Base-by-base conservation (phyloP, 2,329 filamentous ascomycete species). In the Aurifilum marmelostoma region DNA sequence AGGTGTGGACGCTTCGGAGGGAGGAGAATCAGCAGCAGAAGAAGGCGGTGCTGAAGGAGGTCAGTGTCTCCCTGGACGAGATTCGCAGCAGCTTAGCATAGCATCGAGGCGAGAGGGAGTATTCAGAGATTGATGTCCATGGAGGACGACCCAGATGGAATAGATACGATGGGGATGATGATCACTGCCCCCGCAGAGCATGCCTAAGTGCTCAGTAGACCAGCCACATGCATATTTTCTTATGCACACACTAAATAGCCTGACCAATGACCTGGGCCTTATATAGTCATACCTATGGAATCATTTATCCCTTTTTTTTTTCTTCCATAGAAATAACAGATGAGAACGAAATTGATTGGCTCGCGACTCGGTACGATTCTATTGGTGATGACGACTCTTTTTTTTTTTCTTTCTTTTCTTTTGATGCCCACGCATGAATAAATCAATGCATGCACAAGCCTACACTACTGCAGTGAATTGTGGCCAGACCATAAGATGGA, bases 1-100 rank as follows among this genome's bases (percentile, higher is more conserved):
- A 88, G 69, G 81, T 96, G 1, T 90, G 86, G 85, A 87, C 84
- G 5, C 77, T 88, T 34, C 77, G 80, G 74, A 80, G 84, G 64
- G 75, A 73, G 6, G 72, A 77, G 21, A 21, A 47, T 2, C 43
- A 29, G 2, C 64, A 61, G 3, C 81, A 54, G 2, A 64, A 61
- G 3, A 81, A 79, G 74, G 76, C 79, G 2, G 72, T 60, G 32
- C 71, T 88, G 60, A 76, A 76, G 29, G 82, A 87, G 61, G 79
- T 80, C 69, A 77, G 79, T 27, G 81, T 88, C 24, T 71, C 81
- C 2, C 63, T 88, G 16, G 75, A 71, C 0, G 77, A 77, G 39
- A 84, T 85, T 66, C 75, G 79, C 14, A 74, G 77, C 65, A 75
- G 73, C 64, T 72, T 80, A 67, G 39, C 52, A 4, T 32, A 54